phyloP scores from a whole-genome alignment of 2,329 filamentous ascomycete species.

The Fusarium ambrosium region DNA sequence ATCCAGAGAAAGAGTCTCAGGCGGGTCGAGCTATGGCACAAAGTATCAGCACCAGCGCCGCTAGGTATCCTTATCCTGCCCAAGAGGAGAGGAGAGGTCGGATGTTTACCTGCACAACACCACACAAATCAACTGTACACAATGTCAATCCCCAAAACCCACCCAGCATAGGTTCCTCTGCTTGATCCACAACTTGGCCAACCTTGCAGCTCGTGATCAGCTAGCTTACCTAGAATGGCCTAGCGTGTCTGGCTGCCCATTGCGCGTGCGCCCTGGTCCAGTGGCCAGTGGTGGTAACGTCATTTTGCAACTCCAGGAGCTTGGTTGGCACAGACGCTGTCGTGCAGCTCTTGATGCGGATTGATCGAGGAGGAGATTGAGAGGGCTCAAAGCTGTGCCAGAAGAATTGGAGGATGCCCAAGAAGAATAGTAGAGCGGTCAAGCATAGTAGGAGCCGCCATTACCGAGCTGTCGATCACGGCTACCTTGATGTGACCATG shows the following conservation, averaged over 20 bases:
- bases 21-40: conserved; percentile 14
- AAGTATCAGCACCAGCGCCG: conserved; percentile 15
- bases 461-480: conserved; percentile 19
- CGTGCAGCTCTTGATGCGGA: conserved; percentile 22
- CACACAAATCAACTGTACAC: conserved; percentile 20
- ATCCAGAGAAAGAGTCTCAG: neutral
- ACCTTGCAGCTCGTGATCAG: conserved; percentile 45
- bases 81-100: conserved; percentile 1
- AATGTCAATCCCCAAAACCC: conserved; percentile 5
- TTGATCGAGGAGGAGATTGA: conserved; percentile 23
- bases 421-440: neutral
- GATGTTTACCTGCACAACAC: conserved; percentile 19
- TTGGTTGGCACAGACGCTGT: conserved; percentile 35
- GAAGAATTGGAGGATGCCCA: neutral
- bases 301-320: conserved; percentile 38
- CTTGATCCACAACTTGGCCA: conserved; percentile 37
- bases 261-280: conserved; percentile 40
- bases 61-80: conserved; percentile 1
- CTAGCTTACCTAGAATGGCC: conserved; percentile 26
- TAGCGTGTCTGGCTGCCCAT: conserved; percentile 39
- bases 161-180: conserved; percentile 24
- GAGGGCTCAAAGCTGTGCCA: neutral
- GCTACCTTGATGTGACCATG: neutral
- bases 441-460: neutral
- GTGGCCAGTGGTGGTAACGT: conserved; percentile 38